Percentiles rank a stretch among this genome's conserved stretches.
Evolutionary conservation across 371 early-diverging fungal genomes (phyloP).

Genomic region (Mucor velutinosus): DNA sequence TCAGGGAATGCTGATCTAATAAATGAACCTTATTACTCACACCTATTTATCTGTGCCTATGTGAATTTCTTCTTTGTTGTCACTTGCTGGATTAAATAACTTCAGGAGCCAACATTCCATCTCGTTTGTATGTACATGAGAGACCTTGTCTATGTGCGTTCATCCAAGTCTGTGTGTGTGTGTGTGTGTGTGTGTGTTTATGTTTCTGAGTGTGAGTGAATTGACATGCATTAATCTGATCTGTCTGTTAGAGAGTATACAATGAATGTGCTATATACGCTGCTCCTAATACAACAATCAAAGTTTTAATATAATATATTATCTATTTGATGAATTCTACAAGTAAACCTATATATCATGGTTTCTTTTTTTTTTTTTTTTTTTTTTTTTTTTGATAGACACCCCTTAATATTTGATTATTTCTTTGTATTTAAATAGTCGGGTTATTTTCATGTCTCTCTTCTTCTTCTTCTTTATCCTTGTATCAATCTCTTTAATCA

Average conservation of each 20-base stretch:
- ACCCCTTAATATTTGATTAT: constrained; percentile 2
- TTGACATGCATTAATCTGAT: background rate
- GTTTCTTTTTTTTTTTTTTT: background rate
- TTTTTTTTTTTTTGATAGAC: background rate
- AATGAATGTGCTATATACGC: too few species aligned
- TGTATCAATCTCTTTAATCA: background rate
- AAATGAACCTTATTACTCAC: background rate
- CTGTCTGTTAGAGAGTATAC: too few species aligned
- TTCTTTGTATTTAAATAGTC: constrained; percentile 11
- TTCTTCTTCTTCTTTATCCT: constrained; percentile 8
- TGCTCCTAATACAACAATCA: background rate
- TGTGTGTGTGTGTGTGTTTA: background rate
- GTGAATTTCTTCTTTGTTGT: background rate
- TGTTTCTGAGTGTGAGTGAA: background rate
- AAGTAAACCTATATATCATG: background rate
- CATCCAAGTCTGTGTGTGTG: too few species aligned
- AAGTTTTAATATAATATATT: background rate
- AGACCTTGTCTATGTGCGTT: background rate
- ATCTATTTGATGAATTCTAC: background rate
- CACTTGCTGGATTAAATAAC: background rate
- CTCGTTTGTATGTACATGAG: background rate
- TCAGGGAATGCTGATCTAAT: constrained; percentile 16
- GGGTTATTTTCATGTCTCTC: constrained; percentile 11
- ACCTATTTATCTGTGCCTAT: background rate
- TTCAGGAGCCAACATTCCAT: constrained; percentile 6